Conservation (phyloP, 2,329 filamentous ascomycete genomes). For the Chaetomium globosum region DNA sequence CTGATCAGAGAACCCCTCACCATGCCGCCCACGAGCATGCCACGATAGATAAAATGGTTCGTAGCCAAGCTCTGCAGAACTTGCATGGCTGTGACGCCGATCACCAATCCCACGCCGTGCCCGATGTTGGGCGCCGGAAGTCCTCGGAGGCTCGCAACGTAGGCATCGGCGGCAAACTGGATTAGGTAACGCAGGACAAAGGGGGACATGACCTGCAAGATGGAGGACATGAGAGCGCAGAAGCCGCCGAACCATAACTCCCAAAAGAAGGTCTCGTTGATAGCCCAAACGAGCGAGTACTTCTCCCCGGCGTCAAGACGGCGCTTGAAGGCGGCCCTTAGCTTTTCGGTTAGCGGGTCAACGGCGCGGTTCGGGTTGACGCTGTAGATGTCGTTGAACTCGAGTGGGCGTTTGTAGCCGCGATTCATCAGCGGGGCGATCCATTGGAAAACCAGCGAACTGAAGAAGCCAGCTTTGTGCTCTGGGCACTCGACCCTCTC, state of each 20-base stretch:
- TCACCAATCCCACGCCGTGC: conserved; percentile 75
- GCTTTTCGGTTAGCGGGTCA: conserved; percentile 66
- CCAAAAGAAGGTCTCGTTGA: conserved; percentile 81
- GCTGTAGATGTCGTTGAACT: conserved; percentile 82
- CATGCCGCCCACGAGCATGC: conserved; percentile 90
- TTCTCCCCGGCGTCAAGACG: conserved; percentile 69
- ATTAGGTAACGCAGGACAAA: conserved; percentile 87
- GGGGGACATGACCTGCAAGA: conserved; percentile 80
- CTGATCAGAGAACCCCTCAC: conserved; percentile 78
- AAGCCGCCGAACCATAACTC: conserved; percentile 86
- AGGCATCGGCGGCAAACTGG: conserved; percentile 79
- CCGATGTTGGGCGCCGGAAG: conserved; percentile 67
- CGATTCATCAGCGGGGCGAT: conserved; percentile 84
- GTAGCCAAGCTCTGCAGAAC: conserved; percentile 76
- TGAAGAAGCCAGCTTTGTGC: conserved; percentile 72
- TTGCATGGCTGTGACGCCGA: conserved; percentile 87
- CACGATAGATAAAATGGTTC: conserved; percentile 90
- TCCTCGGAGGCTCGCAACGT: conserved; percentile 58
- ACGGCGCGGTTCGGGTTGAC: conserved; percentile 81
- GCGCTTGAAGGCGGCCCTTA: conserved; percentile 69
- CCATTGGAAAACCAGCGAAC: conserved; percentile 82
- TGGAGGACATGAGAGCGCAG: conserved; percentile 71
- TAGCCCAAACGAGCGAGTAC: conserved; percentile 73
- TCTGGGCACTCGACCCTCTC: conserved; percentile 64
- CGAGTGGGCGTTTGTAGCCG: conserved; percentile 82